These are phyloP conservation scores for Phytopythium helicoides DNA, from an alignment of 352 stramenopile species.

Conservation along the genomic window DNA sequence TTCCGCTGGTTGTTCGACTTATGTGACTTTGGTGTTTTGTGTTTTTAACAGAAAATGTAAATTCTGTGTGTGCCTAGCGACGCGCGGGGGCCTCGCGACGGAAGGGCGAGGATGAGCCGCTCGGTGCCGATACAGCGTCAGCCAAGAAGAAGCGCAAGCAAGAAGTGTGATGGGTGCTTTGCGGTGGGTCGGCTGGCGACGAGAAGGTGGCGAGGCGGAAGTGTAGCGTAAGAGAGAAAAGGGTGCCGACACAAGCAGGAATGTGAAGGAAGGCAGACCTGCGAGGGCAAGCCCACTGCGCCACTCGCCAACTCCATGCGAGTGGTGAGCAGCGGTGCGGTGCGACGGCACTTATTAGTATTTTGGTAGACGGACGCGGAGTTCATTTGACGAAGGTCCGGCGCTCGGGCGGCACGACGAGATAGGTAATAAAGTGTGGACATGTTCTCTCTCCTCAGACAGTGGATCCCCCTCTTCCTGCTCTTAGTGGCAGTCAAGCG, in stretches of 20 bases:
- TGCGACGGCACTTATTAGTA: constrained; percentile 5
- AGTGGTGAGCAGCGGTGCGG: background rate
- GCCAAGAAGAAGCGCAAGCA: constrained; percentile 78
- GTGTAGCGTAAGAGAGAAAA: background rate
- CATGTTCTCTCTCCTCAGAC: background rate
- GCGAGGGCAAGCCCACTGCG: background rate
- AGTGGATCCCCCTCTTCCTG: background rate
- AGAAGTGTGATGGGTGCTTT: constrained; percentile 31
- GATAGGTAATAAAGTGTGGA: constrained; percentile 10
- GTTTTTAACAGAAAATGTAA: constrained; percentile 91
- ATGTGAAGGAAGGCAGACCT: background rate
- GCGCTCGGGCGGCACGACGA: background rate
- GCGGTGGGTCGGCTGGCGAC: background rate
- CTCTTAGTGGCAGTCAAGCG: too few species aligned
- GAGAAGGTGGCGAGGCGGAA: background rate
- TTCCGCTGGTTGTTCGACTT: constrained; percentile 77
- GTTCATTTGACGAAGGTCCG: constrained; percentile 1
- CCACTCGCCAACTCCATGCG: too few species aligned
- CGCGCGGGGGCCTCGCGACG: constrained; percentile 60
- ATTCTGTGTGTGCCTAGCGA: constrained; percentile 90
- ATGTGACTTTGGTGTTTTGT: constrained; percentile 82
- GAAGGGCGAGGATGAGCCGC: constrained; percentile 62
- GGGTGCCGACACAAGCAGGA: background rate
- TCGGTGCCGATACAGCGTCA: constrained; percentile 28
- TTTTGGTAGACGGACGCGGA: constrained; percentile 6